Evolutionary conservation across 495 filamentous ascomycete species (phyloP), one percentile per base, ranked within the genome.

Genomic region (Stereocaulon alpinum): DNA sequence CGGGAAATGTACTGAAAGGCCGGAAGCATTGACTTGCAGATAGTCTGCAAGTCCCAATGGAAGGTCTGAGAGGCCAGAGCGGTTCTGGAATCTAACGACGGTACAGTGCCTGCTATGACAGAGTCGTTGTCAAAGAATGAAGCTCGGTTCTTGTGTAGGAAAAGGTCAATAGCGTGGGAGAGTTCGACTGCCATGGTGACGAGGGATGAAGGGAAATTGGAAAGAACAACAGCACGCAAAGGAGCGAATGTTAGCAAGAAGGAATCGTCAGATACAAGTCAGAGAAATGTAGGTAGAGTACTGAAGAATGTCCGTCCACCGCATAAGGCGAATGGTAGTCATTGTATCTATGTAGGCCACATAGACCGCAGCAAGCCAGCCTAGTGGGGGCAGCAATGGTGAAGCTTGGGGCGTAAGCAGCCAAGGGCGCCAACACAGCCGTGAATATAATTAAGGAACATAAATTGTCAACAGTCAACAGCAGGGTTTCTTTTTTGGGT

Each of bases 1-100:
- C 63, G 63, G 48, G 77, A 78, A 52, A 80, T 75, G 58, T 77
- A 78, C 34, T 76, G 73, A 15, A 80, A 67, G 12, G 73, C 74
- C 7, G 77, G 77, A 27, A 78, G 51, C 56, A 74, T 70, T 37
- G 62, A 51, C 27, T 37, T 61, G 56, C 59, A 62, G 2, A 42
- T 62, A 7, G 22, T 43, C 40, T 54, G 64, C 47, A 64, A 32
- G 52, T 67, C 64, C 64, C 64, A 67, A 17, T 55, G 43, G 34
- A 64, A 67, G 34, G 55, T 56, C 22, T 53, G 53, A 27, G 32
- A 30, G 6, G 20, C 22, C 7, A 49, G 37, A 27, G 50, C 22
- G 14, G 49, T 24, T 11, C 22, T 40, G 10, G 29, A 29, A n/a
- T 60, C 27, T 45, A 42, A 42, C 12, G 58, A 22, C 24, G 58